These are phyloP conservation scores for Fabrea salina DNA, from an alignment of 169 alveolate species.

Conservation along the genomic window DNA sequence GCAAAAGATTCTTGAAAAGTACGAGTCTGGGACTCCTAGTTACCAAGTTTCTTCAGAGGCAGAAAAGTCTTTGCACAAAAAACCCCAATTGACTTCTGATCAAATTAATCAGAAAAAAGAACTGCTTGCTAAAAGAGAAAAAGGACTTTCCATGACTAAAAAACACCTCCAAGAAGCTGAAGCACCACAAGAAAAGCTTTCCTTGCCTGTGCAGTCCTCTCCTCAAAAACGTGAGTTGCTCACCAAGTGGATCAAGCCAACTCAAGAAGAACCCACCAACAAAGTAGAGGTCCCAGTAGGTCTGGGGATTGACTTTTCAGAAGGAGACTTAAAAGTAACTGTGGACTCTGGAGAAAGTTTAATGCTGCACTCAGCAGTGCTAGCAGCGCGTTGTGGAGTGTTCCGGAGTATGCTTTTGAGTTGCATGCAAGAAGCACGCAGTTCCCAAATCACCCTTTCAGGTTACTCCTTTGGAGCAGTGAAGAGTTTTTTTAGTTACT, in stretches of 20 bases:
- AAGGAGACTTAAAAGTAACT: not conserved
- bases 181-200: not conserved
- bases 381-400: slow-evolving; percentile 39
- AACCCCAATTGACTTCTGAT: not conserved
- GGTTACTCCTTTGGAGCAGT: slow-evolving; percentile 20
- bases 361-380: slow-evolving; percentile 35
- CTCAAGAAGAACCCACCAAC: not conserved
- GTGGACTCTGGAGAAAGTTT: slow-evolving; percentile 19
- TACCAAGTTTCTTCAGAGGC: not conserved
- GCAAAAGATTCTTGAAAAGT: not conserved
- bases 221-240: not conserved
- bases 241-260: not conserved
- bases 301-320: not conserved
- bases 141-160: not conserved
- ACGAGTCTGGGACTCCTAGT: not conserved
- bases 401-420: slow-evolving; percentile 57
- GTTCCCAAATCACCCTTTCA: not conserved
- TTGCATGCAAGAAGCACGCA: slow-evolving; percentile 45
- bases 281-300: not conserved
- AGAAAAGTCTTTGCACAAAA: not conserved
- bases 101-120: not conserved
- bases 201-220: not conserved
- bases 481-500: not conserved
- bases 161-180: not conserved
- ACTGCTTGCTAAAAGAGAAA: not conserved